These are phyloP conservation scores for Arachis stenosperma DNA, from an alignment of 306 rosid species.

Conservation along the genomic window DNA sequence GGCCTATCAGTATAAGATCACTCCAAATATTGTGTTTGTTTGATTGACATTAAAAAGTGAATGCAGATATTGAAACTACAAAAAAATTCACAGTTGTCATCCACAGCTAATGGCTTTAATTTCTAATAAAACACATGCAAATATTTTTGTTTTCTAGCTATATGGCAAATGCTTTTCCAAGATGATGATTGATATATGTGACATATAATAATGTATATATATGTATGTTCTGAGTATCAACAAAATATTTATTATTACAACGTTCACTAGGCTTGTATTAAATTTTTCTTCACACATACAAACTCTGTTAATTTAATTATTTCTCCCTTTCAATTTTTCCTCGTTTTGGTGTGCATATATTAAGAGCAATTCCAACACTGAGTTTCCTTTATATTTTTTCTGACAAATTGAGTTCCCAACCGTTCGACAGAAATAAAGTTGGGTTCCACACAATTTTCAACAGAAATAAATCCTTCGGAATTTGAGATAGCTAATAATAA, in stretches of 20 bases:
- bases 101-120: background rate
- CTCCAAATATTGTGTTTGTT: conserved; percentile 1
- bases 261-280: background rate
- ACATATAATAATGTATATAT: no score
- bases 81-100: background rate
- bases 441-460: no score
- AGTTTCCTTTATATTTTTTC: no score
- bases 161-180: background rate
- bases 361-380: no score
- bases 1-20: background rate
- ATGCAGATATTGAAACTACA: conserved; percentile 4
- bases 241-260: background rate
- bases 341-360: background rate
- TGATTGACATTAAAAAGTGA: background rate
- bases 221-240: background rate
- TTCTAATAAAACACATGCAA: background rate
- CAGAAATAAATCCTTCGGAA: no score
- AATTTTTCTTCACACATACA: background rate
- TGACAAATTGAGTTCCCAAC: no score
- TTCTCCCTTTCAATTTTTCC: background rate
- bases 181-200: background rate
- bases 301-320: background rate
- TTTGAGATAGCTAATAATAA: no score
- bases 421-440: no score
- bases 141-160: conserved; percentile 1